Conservation (phyloP, 345 rosid species). For the Arabis hirsuta region DNA sequence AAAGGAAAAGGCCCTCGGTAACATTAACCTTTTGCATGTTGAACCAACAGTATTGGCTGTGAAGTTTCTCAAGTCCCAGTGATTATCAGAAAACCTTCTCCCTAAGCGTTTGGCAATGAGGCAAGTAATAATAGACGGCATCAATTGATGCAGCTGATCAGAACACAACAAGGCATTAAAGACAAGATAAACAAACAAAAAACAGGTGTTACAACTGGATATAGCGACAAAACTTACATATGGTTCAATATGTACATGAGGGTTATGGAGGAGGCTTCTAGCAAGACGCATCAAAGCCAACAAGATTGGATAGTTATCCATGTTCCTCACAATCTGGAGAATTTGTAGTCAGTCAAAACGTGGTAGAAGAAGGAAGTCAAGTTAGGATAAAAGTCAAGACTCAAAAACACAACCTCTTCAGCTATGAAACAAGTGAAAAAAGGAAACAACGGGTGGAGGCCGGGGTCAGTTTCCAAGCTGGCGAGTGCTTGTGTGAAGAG, state of each 20-base stretch:
- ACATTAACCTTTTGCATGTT: slow-evolving; percentile 68
- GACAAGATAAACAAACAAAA: neutral
- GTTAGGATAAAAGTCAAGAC: slow-evolving; percentile 4
- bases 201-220: neutral
- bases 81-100: slow-evolving; percentile 64
- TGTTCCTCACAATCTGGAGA: slow-evolving; percentile 63
- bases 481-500: slow-evolving; percentile 70
- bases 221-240: slow-evolving; percentile 60
- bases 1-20: neutral
- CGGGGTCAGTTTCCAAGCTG: slow-evolving; percentile 75
- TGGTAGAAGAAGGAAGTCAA: slow-evolving; percentile 10
- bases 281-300: slow-evolving; percentile 74
- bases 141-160: slow-evolving; percentile 79
- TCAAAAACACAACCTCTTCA: slow-evolving; percentile 61
- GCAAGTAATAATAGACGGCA: slow-evolving; percentile 83
- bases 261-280: slow-evolving; percentile 77
- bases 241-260: slow-evolving; percentile 80
- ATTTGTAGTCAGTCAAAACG: slow-evolving; percentile 25
- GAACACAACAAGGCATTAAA: slow-evolving; percentile 16
- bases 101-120: slow-evolving; percentile 75
- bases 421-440: slow-evolving; percentile 67
- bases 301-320: slow-evolving; percentile 59
- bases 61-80: slow-evolving; percentile 85
- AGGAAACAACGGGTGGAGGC: slow-evolving; percentile 80
- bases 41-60: slow-evolving; percentile 66